Percentiles rank a stretch among this genome's conserved stretches.
These are phyloP conservation scores for Magnusiomyces sp. DNA, from an alignment of 1,139 yeast genomes.

Conservation along the genomic window DNA sequence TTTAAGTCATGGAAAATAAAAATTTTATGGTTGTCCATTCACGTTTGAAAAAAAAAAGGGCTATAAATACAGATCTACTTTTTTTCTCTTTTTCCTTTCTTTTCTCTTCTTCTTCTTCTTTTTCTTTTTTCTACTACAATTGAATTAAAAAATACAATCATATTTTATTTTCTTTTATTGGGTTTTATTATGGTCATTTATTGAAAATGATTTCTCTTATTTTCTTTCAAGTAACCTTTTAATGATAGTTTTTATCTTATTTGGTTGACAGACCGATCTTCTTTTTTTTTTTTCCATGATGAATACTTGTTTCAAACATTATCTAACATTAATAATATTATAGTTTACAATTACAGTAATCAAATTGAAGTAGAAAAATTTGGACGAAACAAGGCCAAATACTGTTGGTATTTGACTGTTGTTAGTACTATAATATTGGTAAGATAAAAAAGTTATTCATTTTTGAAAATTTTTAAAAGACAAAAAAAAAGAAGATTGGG, in stretches of 20 bases:
- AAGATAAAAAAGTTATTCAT: constrained; percentile 16
- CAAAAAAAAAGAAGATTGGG: neutral
- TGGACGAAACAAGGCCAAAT: constrained; percentile 24
- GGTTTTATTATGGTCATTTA: neutral
- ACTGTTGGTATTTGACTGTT: constrained; percentile 28
- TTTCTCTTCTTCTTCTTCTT: constrained; percentile 2
- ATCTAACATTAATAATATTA: neutral
- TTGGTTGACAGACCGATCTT: neutral
- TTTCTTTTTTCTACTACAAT: neutral
- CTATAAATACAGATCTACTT: neutral
- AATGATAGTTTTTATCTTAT: neutral
- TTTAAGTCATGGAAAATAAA: neutral
- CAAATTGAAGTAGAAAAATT: constrained; percentile 29
- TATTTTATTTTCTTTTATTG: neutral
- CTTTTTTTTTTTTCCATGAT: neutral
- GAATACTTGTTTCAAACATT: neutral
- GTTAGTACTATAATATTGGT: constrained; percentile 27
- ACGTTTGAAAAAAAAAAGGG: neutral
- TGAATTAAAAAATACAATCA: neutral
- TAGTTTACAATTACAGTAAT: constrained; percentile 29
- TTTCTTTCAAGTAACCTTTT: neutral
- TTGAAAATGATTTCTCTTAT: neutral
- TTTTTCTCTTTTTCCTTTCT: neutral
- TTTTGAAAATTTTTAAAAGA: neutral
- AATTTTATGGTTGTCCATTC: neutral